A percentile compares a stretch with the other conserved stretches of the same genome.
phyloP scores from a whole-genome alignment of 352 stramenopile species.

The Blastocystis sp. region DNA sequence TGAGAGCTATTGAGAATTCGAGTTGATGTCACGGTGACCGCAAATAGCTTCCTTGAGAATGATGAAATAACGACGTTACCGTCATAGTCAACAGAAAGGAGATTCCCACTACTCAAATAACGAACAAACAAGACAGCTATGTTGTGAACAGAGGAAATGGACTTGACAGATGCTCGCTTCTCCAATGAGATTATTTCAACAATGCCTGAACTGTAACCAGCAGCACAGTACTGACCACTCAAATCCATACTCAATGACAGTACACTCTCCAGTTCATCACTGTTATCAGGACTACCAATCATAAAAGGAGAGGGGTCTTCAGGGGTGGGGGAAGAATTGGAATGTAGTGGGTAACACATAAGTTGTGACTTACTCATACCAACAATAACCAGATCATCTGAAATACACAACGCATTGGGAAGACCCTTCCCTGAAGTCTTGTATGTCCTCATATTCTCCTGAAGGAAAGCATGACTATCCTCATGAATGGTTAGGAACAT shows the following conservation, averaged over 20 bases:
- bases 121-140: constrained; percentile 32
- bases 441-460: not conserved
- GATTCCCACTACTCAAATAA: not conserved
- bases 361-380: constrained; percentile 37
- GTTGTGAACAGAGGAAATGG: not conserved
- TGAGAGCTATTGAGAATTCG: not conserved
- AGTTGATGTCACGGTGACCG: not conserved
- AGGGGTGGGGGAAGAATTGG: not conserved
- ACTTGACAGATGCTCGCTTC: not conserved
- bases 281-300: not conserved
- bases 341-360: not conserved
- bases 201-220: not conserved
- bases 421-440: constrained; percentile 28
- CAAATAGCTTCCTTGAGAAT: not conserved
- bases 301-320: not conserved
- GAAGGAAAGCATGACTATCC: not conserved
- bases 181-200: constrained; percentile 12
- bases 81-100: constrained; percentile 24
- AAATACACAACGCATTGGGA: constrained; percentile 19
- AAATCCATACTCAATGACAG: not conserved
- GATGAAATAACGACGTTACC: not conserved
- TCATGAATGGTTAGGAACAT: not conserved
- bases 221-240: not conserved
- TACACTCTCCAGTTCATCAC: not conserved
- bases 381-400: not conserved